These are phyloP conservation scores for Mucor velutinosus DNA, from an alignment of 371 early-diverging fungal genomes.

Conservation along the genomic window DNA sequence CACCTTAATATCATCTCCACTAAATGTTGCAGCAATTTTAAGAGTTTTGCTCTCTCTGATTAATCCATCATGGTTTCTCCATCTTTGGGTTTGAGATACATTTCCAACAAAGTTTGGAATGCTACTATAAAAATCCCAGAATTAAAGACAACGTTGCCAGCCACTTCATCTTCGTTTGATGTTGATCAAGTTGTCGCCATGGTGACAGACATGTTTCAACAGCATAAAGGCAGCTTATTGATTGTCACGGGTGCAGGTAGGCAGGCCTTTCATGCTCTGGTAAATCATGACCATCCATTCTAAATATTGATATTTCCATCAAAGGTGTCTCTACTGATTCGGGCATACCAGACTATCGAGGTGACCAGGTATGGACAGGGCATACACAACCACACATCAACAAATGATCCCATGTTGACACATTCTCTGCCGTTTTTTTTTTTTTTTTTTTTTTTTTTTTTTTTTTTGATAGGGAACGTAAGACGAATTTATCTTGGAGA, in stretches of 20 bases:
- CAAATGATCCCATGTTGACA: background rate
- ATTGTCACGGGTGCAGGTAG: constrained; percentile 62
- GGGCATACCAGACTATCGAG: constrained; percentile 91
- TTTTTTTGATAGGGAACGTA: constrained; percentile 16
- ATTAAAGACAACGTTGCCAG: constrained; percentile 23
- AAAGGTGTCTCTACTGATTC: constrained; percentile 79
- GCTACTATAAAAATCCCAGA: constrained; percentile 45
- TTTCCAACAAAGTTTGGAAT: constrained; percentile 29
- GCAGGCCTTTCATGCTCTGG: background rate
- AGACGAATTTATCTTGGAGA: background rate
- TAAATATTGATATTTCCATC: background rate
- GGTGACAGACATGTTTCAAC: constrained; percentile 46
- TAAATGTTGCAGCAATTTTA: background rate
- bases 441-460: no score
- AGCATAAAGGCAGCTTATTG: constrained; percentile 42
- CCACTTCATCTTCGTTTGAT: constrained; percentile 23
- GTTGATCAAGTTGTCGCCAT: constrained; percentile 29
- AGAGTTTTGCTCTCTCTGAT: background rate
- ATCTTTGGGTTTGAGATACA: background rate
- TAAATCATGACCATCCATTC: background rate
- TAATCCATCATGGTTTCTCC: background rate
- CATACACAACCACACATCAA: background rate
- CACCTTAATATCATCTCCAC: background rate
- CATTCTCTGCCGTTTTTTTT: background rate
- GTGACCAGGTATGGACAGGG: constrained; percentile 51